Base-by-base conservation (phyloP, 805 yeast species). In the Saccharomyces paradoxus region DNA sequence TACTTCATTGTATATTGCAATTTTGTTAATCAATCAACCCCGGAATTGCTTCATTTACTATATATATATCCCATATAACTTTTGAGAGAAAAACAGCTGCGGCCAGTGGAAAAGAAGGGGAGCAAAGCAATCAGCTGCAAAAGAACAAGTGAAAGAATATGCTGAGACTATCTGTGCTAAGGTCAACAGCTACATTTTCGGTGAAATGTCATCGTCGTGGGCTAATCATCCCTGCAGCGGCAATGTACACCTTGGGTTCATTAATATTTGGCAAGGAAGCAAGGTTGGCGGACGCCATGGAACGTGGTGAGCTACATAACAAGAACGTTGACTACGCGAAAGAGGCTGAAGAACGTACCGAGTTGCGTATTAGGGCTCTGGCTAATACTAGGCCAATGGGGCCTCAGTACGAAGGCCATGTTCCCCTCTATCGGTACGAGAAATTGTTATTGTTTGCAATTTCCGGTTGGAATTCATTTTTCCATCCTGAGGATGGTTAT, bases 391-490 rank as follows among this genome's bases (percentile, higher is more conserved):
- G 76, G 60, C 65, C 66, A 4, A 61, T 55, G 58, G 56, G 58
- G 41, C 70, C 70, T n/a, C 60, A 77, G 46, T 89, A 85, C 69
- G 85, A 85, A 1, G 89, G 88, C 1, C 96, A 90, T 67, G 84
- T 92, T 10, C 95, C 96, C 2, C 73, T 91, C 50, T 80, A 81
- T 59, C 55, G 66, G 1, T 65, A 79, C 52, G 97, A 92, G 65
- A 79, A 86, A 56, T 61, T 76, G 2, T 68, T 86, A 41, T 72
- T 94, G 71, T 81, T 88, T 58, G 70, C 77, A 0, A 84, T 89
- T 0, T 86, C 96, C 3, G 89, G 95, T 1, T 64, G 87, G 21
- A 92, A 91, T 26, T 86, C 97, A 0, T 83, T 75, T 63, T 74
- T 80, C 51, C 90, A 86, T 63, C 96, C 94, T 5, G 89, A 85